These are phyloP conservation scores for Coemansia sp. DNA, from an alignment of 192 early-diverging fungal genomes.

Conservation along the genomic window DNA sequence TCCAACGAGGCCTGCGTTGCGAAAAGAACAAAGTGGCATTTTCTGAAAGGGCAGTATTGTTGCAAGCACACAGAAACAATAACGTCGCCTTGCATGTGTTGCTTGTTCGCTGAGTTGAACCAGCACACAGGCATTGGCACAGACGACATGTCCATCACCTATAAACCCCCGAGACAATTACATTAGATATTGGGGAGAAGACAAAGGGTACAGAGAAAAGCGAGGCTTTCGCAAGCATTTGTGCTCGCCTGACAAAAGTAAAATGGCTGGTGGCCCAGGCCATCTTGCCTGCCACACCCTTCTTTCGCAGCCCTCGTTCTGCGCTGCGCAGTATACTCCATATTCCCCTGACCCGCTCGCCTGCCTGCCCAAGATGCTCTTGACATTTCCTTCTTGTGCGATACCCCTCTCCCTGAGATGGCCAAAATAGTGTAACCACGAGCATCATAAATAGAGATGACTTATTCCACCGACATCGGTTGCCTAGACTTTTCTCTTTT, in stretches of 20 bases:
- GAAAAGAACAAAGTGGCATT: background rate
- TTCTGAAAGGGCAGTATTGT: background rate
- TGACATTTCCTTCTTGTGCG: background rate
- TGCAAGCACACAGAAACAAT: background rate
- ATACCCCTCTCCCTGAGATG: background rate
- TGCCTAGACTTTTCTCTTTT: background rate
- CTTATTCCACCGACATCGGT: background rate
- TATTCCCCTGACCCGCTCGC: no score
- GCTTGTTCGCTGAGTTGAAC: background rate
- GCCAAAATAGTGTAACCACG: background rate
- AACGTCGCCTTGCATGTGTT: slow-evolving; percentile 1
- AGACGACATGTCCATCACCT: background rate
- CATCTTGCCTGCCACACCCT: no score
- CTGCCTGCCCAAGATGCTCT: no score
- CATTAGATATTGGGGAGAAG: background rate
- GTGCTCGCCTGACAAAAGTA: background rate
- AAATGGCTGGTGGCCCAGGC: no score
- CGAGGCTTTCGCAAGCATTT: background rate
- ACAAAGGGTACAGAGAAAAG: background rate
- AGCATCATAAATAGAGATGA: background rate
- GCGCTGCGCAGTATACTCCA: no score
- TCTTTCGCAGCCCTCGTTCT: no score
- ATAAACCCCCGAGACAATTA: slow-evolving; percentile 1
- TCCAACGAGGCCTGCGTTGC: background rate
- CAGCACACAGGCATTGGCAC: background rate